phyloP scores from a whole-genome alignment of 2,329 filamentous ascomycete species.

The Penicillium sp. region DNA sequence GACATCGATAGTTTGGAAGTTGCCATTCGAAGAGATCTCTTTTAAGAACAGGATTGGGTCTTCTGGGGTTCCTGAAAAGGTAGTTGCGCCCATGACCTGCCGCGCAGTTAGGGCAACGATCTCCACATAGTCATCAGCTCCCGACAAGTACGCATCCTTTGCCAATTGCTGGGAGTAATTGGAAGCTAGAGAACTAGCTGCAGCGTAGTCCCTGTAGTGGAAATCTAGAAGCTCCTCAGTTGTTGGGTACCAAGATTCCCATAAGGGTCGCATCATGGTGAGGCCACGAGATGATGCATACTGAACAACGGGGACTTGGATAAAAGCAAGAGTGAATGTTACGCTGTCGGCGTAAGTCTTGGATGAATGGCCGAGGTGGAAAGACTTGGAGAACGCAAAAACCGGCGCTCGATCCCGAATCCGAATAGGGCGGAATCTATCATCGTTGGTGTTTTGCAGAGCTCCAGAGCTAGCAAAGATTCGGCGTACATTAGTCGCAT shows the following conservation, averaged over 20 bases:
- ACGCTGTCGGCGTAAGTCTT: conserved; percentile 52
- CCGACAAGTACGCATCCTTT: conserved; percentile 69
- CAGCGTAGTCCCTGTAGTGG: conserved; percentile 71
- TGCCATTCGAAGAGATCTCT: conserved; percentile 81
- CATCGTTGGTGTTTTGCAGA: conserved; percentile 65
- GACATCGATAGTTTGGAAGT: conserved; percentile 82
- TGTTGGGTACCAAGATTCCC: conserved; percentile 70
- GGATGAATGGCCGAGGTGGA: conserved; percentile 49
- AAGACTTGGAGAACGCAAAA: conserved; percentile 72
- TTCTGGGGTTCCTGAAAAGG: conserved; percentile 69
- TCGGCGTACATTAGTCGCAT: conserved; percentile 63
- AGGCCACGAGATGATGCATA: conserved; percentile 73
- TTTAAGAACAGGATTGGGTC: conserved; percentile 76
- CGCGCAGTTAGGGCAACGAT: conserved; percentile 75
- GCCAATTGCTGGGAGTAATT: conserved; percentile 72
- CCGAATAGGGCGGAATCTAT: conserved; percentile 66
- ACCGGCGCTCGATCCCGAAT: conserved; percentile 78
- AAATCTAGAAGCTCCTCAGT: conserved; percentile 66
- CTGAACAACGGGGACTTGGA: conserved; percentile 76
- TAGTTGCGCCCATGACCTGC: conserved; percentile 75
- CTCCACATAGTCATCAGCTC: conserved; percentile 71
- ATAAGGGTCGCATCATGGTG: conserved; percentile 74
- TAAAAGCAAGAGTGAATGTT: conserved; percentile 72
- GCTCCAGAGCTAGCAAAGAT: conserved; percentile 67
- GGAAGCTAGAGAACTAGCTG: conserved; percentile 61